Evolutionary conservation across 345 rosid species (phyloP), one percentile per base, ranked within the genome.

Genomic region (Diplotaxis tenuifolia): DNA sequence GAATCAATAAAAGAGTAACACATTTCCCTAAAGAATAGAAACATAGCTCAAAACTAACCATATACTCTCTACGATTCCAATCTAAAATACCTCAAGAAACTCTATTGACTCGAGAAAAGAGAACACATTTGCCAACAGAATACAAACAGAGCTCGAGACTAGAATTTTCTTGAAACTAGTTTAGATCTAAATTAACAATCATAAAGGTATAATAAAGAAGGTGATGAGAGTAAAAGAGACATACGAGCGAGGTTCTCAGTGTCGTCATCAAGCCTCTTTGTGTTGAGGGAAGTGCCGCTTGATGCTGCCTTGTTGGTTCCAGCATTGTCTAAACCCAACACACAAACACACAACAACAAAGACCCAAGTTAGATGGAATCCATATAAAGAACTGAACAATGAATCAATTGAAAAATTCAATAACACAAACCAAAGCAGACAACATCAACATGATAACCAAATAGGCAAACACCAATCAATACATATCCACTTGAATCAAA

Each of bases 251-350:
- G 92, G 50, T 87, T 95, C 85, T 95, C 99, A 6, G 92, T 87
- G 71, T 92, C 98, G 18, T 95, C 98, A 77, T 92, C 97, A 70
- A 92, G 97, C 86, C 86, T 88, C 82, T 89, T 92, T 2, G 99
- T 95, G 82, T 95, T 95, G 72, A 95, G 63, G 68, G 98, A 70
- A 47, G 99, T 90, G 76, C 97, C 78, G 75, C 97, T 92, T 6
- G 98, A 92, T 28, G 99, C 97, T 3, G 99, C 93, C 80, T 78
- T 95, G 84, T 95, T 95, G 8, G 91, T 71, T 57, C 97, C 98
- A 76, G 90, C 99, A 83, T 77, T 85, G 60, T 83, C 99, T 92
- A 83, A 78, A 45, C 31, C 56, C 20, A 47, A 47, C 20, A 45
- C 52, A 2, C 19, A 36, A 9, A 36, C 42, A 38, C 45, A 47